A percentile compares a stretch with the other conserved stretches of the same genome.
Conservation (phyloP, 2,329 filamentous ascomycete genomes). For the Cladosporium cucumerinum region DNA sequence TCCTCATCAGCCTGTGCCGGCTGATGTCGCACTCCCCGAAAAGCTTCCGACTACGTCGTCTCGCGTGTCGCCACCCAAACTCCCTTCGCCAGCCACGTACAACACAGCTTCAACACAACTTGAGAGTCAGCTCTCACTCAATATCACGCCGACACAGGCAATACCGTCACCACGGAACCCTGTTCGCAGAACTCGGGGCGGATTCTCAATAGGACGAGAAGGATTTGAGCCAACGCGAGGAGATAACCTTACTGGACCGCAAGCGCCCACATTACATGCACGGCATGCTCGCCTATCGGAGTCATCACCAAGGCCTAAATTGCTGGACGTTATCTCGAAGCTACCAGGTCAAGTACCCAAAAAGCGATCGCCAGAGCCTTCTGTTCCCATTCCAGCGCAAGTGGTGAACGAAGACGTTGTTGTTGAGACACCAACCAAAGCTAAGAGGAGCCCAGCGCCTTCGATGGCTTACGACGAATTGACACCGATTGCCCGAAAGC, state of each 20-base stretch:
- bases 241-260: constrained; percentile 5
- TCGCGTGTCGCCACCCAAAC: neutral
- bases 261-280: constrained; percentile 2
- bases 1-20: neutral
- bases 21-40: neutral
- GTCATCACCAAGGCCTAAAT: neutral
- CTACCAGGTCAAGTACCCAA: neutral
- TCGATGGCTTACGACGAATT: constrained; percentile 6
- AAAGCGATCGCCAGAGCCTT: neutral
- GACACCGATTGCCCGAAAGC: constrained; percentile 11
- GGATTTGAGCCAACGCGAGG: constrained; percentile 4
- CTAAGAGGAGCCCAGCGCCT: neutral
- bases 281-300: neutral
- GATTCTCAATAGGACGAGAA: constrained; percentile 7
- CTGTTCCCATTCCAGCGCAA: neutral
- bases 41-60: neutral
- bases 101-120: neutral
- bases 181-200: neutral
- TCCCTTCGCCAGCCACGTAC: neutral
- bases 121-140: constrained; percentile 1
- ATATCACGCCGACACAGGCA: neutral
- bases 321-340: neutral
- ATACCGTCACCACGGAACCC: neutral
- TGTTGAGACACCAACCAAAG: constrained; percentile 1
- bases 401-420: neutral